Percentiles rank a stretch among this genome's conserved stretches.
These are phyloP conservation scores for Orbilia brochopaga DNA, from an alignment of 2,329 filamentous ascomycete species.

Conservation along the genomic window DNA sequence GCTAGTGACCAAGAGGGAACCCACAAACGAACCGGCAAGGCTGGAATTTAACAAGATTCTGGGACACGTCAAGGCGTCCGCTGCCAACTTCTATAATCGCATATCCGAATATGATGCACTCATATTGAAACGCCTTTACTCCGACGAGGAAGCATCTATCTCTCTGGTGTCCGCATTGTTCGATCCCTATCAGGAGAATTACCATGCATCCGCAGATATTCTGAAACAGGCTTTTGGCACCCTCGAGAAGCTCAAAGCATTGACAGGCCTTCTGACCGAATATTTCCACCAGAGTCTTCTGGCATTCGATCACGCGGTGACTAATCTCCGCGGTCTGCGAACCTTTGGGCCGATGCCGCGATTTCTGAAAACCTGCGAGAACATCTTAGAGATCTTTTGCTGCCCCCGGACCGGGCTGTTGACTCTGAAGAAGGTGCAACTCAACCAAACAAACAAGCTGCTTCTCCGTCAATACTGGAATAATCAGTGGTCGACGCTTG, in stretches of 20 bases:
- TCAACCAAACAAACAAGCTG: slow-evolving; percentile 68
- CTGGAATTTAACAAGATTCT: slow-evolving; percentile 80
- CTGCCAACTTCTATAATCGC: slow-evolving; percentile 77
- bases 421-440: slow-evolving; percentile 61
- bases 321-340: slow-evolving; percentile 64
- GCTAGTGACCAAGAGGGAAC: slow-evolving; percentile 62
- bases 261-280: slow-evolving; percentile 66
- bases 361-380: slow-evolving; percentile 68
- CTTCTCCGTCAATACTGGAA: slow-evolving; percentile 81
- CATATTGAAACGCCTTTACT: slow-evolving; percentile 73
- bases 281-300: slow-evolving; percentile 66
- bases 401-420: slow-evolving; percentile 69
- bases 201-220: slow-evolving; percentile 78
- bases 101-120: slow-evolving; percentile 75
- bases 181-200: slow-evolving; percentile 78
- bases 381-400: slow-evolving; percentile 69
- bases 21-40: slow-evolving; percentile 60
- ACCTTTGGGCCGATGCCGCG: slow-evolving; percentile 67
- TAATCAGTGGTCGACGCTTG: slow-evolving; percentile 79
- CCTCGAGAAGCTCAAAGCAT: slow-evolving; percentile 67
- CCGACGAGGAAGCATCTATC: slow-evolving; percentile 71
- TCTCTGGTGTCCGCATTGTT: slow-evolving; percentile 80
- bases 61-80: slow-evolving; percentile 66
- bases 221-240: slow-evolving; percentile 72
- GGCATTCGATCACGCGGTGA: slow-evolving; percentile 65